Base-by-base conservation (phyloP, 208 protist genomes). In the Acanthamoeba rhysodes region DNA sequence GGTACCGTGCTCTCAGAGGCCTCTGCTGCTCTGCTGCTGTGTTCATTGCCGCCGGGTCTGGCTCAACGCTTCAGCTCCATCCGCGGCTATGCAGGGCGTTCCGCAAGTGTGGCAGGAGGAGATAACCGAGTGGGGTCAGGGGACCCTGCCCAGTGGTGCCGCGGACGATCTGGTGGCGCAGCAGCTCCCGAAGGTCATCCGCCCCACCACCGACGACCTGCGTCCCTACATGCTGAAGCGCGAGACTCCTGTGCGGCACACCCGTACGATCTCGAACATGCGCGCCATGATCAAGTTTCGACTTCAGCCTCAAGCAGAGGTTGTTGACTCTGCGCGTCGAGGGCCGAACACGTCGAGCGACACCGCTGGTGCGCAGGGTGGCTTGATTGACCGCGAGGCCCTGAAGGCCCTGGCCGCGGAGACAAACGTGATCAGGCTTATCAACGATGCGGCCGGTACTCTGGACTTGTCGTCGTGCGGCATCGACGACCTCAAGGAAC, bases 391-490 rank as follows among this genome's bases (percentile, higher is more conserved):
- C 3, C 12, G 7, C 9, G 82, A 90, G 29, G 82, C 34, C n/a
- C n/a, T 68, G 48, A 66, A 90, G 45, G 82, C 27, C 24, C 16
- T 90, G 24, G 57, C 82, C 6, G 18, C 48, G 20, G 53, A 90
- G 48, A 90, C 53, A 0, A 66, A 29, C 7, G 57, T 90, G 12
- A 66, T 66, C 27, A 24, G 82, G 16, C 14, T 29, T 48, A 90
- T 90, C 45, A 55, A 62, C 4, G 82, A 90, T 16, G 82, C 82
- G 29, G 48, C 45, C 48, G 12, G 16, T 27, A 32, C n/a, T 0
- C 57, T 90, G 24, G 18, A 90, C 82, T 41, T 90, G 27, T 53
- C 82, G 22, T 90, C 82, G 18, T 90, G 48, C 48, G 82, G 18
- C 16, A 53, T 90, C 29, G 34, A n/a, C 29, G 29, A 62, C 10